Conservation (phyloP, 768 basidiomycete species). For the Boletus fagicola region DNA sequence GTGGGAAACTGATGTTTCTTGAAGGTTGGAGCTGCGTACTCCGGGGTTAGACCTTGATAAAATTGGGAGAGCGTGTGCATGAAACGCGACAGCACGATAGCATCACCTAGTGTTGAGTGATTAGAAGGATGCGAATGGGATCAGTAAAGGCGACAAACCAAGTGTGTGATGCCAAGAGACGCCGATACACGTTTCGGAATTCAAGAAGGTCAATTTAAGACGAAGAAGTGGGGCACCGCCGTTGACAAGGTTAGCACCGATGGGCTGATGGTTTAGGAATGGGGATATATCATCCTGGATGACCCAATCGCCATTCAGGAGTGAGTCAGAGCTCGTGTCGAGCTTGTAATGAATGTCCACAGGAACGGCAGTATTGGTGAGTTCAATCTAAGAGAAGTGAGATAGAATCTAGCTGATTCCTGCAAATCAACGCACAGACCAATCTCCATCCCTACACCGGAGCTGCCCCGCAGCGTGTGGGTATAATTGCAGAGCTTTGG, state of each 20-base stretch:
- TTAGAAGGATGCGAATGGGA: not conserved
- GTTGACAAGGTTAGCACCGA: constrained; percentile 17
- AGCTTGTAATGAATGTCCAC: constrained; percentile 16
- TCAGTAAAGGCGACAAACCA: constrained; percentile 17
- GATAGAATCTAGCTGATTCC: not conserved
- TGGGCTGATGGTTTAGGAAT: constrained; percentile 17
- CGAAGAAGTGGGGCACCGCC: constrained; percentile 22
- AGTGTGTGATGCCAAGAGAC: constrained; percentile 37
- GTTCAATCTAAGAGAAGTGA: constrained; percentile 21
- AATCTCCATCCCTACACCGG: constrained; percentile 8
- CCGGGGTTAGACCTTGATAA: constrained; percentile 25
- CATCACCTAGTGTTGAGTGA: constrained; percentile 27
- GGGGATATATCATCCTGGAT: constrained; percentile 24
- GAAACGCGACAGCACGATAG: constrained; percentile 26
- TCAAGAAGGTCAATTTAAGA: constrained; percentile 29
- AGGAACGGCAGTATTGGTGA: constrained; percentile 19
- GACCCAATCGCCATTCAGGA: constrained; percentile 27
- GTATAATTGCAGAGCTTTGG: constrained; percentile 22
- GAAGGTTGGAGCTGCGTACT: constrained; percentile 23
- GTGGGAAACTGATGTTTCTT: constrained; percentile 21
- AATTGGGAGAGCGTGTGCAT: constrained; percentile 30
- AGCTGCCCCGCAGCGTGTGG: constrained; percentile 28
- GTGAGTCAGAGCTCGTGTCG: constrained; percentile 3
- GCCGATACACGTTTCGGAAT: constrained; percentile 28
- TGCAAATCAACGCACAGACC: constrained; percentile 20